Base-by-base conservation (phyloP, 2,329 filamentous ascomycete species). In the Ophiostoma novo-ulmi region DNA sequence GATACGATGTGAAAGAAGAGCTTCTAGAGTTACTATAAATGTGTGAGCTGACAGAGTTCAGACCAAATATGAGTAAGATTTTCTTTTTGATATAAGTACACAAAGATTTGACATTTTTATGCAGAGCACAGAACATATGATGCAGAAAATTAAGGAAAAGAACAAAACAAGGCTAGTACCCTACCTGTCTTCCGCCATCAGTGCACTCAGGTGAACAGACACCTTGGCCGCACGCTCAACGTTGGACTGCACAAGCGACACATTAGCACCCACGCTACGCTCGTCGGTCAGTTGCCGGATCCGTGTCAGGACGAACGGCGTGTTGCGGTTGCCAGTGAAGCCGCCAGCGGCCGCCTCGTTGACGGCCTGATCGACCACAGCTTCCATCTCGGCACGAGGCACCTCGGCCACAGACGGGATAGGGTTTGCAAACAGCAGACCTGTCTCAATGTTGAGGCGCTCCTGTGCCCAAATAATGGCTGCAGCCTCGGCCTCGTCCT, bases 391-490 rank as follows among this genome's bases (percentile, higher is more conserved):
- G 6, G 82, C 79, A 71, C 89, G 88, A 0, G 91, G 86, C 67
- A 97, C 89, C 20, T 87, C 90, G 75, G 85, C 82, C 71, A 91
- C 83, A 69, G 86, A 81, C 0, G 93, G 91, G 48, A 97, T 91
- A 0, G 94, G 94, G 77, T 97, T 98, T 70, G 94, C 94, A 77
- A 99, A 94, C 71, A 94, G 82, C 70, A 97, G 81, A 10, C 94
- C 95, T 1, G 92, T 93, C 72, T 89, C 85, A 41, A 97, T 85
- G 5, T 85, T 85, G 17, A 97, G 83, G 68, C 81, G 83, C 75
- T 89, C 86, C 80, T 97, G 92, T 0, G 93, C 91, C 75, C 91
- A 84, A 71, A 97, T 91, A 71, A 98, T 92, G n/a, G 90, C 89
- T 0, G 95, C 95, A 44, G 95, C 95, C 77, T 98, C 91, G 70